Evolutionary conservation across 2,329 filamentous ascomycete genomes (phyloP).

Genomic region (Hypoxylon sp.): DNA sequence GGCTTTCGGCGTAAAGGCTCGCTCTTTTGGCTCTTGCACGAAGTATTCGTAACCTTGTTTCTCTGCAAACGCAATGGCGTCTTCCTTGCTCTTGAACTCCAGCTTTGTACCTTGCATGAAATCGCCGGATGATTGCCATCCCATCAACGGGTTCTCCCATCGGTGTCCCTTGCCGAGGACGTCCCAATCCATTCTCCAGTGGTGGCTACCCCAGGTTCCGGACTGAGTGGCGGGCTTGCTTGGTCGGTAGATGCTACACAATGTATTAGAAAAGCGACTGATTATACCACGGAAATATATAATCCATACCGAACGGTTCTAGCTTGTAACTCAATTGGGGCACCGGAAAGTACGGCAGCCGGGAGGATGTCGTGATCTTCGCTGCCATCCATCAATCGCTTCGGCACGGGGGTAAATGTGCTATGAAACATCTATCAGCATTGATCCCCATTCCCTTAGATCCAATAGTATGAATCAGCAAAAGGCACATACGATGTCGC

Average conservation of each 20-base stretch:
- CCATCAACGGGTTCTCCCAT: constrained; percentile 99
- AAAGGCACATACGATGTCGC: constrained; percentile 82
- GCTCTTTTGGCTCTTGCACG: constrained; percentile 94
- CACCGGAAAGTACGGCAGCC: constrained; percentile 90
- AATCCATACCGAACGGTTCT: constrained; percentile 86
- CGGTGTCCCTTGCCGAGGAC: constrained; percentile 91
- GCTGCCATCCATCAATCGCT: constrained; percentile 90
- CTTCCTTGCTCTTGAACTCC: constrained; percentile 93
- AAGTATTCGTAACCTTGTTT: constrained; percentile 99
- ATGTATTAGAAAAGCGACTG: constrained; percentile 12
- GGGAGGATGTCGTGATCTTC: constrained; percentile 82
- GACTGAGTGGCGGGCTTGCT: constrained; percentile 97
- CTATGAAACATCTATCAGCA: constrained; percentile 62
- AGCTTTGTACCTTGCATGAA: constrained; percentile 94
- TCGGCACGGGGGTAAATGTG: constrained; percentile 91
- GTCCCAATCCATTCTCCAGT: constrained; percentile 99
- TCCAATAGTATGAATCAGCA: neutral
- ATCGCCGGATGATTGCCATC: constrained; percentile 97
- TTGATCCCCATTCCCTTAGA: constrained; percentile 2
- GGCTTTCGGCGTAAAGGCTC: constrained; percentile 89
- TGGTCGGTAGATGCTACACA: constrained; percentile 86
- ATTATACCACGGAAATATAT: constrained; percentile 2
- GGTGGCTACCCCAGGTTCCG: constrained; percentile 84
- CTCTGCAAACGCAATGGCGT: constrained; percentile 94
- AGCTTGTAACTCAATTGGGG: constrained; percentile 93